phyloP scores from a whole-genome alignment of 495 filamentous ascomycete genomes.

The Cetradonia linearis region DNA sequence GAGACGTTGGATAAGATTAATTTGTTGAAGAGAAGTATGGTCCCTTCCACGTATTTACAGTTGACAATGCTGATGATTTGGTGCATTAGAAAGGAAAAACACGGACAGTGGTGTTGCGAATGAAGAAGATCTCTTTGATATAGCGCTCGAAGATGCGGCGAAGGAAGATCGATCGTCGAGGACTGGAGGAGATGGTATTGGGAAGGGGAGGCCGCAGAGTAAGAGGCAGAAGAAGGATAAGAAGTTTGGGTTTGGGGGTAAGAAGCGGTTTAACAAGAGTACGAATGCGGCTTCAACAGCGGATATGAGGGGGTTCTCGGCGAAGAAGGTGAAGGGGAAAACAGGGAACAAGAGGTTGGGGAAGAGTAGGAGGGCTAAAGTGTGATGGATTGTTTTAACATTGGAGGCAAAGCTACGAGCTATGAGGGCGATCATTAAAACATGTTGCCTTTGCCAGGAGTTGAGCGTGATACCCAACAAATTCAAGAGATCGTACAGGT shows the following conservation, averaged over 20 bases:
- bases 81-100: conserved; percentile 66
- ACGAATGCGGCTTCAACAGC: conserved; percentile 69
- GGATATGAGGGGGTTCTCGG: conserved; percentile 69
- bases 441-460: conserved; percentile 5
- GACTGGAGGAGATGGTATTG: conserved; percentile 24
- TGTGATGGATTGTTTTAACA: conserved; percentile 5
- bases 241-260: conserved; percentile 90
- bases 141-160: conserved; percentile 74
- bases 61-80: conserved; percentile 16
- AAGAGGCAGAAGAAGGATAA: conserved; percentile 90
- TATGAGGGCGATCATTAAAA: neutral
- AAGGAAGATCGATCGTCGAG: conserved; percentile 34
- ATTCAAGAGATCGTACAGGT: neutral
- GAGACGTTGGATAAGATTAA: conserved; percentile 90
- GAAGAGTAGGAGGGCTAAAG: conserved; percentile 50
- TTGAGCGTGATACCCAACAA: conserved; percentile 16
- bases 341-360: conserved; percentile 45
- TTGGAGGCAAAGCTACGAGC: neutral
- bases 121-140: conserved; percentile 88
- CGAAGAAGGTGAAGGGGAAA: conserved; percentile 72
- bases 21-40: conserved; percentile 81
- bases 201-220: conserved; percentile 27
- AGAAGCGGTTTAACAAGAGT: conserved; percentile 82
- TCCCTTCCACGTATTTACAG: neutral
- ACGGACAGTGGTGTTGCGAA: conserved; percentile 52